Evolutionary conservation across 176 grass and related monocot species (phyloP).

Genomic region (Zoysia pacifica): DNA sequence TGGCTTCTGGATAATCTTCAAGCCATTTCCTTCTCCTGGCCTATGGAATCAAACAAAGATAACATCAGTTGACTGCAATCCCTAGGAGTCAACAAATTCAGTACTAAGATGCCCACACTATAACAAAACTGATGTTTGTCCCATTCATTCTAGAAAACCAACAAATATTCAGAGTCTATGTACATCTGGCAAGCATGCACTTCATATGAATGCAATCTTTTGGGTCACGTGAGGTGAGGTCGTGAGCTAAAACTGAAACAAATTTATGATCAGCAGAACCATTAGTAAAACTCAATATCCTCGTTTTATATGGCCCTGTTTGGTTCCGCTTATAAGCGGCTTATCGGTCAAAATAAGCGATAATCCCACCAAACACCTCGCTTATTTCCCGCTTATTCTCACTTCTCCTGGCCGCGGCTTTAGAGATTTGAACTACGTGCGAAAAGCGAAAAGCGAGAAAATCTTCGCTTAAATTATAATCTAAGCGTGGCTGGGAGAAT

Average conservation of each 20-base stretch:
- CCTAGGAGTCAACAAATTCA: neutral
- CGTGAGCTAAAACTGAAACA: neutral
- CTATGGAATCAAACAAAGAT: conserved; percentile 61
- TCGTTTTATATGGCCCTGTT: too few relatives aligned
- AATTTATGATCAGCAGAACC: neutral
- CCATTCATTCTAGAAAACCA: neutral
- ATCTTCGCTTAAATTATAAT: too few relatives aligned
- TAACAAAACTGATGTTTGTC: conserved; percentile 1
- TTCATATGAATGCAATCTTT: neutral
- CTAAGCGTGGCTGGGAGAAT: too few relatives aligned
- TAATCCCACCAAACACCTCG: too few relatives aligned
- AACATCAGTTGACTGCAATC: conserved; percentile 26
- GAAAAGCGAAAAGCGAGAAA: too few relatives aligned
- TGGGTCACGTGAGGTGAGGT: neutral
- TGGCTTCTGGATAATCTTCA: conserved; percentile 84
- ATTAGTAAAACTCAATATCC: neutral
- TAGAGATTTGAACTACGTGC: too few relatives aligned
- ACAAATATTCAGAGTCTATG: conserved; percentile 29
- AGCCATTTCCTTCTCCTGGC: conserved; percentile 95
- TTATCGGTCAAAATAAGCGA: too few relatives aligned
- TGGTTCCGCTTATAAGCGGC: too few relatives aligned
- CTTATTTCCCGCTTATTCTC: too few relatives aligned
- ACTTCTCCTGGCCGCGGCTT: too few relatives aligned
- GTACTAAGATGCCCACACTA: neutral
- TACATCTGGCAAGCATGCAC: neutral